Evolutionary conservation across 805 yeast genomes (phyloP).

Genomic region (Ogataea allantospora): DNA sequence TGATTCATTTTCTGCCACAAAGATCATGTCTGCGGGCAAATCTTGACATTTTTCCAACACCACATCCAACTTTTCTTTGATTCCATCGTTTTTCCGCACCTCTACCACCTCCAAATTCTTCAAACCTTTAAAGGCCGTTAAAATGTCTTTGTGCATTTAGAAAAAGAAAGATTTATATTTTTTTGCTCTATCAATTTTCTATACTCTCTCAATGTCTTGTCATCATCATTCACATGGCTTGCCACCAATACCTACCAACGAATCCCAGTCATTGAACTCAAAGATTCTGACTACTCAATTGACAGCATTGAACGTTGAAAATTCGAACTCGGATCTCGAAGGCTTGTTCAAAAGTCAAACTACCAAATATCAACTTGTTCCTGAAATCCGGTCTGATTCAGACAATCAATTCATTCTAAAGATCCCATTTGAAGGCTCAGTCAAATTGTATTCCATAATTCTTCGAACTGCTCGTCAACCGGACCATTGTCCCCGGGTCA

Average conservation of each 20-base stretch:
- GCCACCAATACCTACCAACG: constrained; percentile 70
- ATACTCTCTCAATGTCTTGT: constrained; percentile 6
- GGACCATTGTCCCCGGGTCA: constrained; percentile 62
- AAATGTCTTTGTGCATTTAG: background rate
- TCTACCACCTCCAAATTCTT: constrained; percentile 17
- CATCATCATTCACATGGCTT: constrained; percentile 42
- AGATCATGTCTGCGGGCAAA: constrained; percentile 15
- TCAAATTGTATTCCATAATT: constrained; percentile 70
- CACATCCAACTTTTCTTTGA: constrained; percentile 20
- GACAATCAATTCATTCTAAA: constrained; percentile 77
- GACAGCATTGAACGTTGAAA: constrained; percentile 60
- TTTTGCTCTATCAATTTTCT: background rate
- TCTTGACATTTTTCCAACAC: constrained; percentile 12
- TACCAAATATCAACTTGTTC: constrained; percentile 47
- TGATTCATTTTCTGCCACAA: constrained; percentile 20
- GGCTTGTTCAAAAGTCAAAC: constrained; percentile 54
- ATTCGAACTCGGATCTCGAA: constrained; percentile 46
- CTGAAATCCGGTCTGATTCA: constrained; percentile 56
- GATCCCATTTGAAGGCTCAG: constrained; percentile 71
- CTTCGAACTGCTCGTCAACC: constrained; percentile 60
- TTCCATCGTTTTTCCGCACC: constrained; percentile 26
- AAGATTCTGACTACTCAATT: constrained; percentile 61
- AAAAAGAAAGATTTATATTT: constrained; percentile 1
- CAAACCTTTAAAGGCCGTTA: background rate
- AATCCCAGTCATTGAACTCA: constrained; percentile 63